Evolutionary conservation across 306 rosid species (phyloP).

Genomic region (Purshia tridentata): DNA sequence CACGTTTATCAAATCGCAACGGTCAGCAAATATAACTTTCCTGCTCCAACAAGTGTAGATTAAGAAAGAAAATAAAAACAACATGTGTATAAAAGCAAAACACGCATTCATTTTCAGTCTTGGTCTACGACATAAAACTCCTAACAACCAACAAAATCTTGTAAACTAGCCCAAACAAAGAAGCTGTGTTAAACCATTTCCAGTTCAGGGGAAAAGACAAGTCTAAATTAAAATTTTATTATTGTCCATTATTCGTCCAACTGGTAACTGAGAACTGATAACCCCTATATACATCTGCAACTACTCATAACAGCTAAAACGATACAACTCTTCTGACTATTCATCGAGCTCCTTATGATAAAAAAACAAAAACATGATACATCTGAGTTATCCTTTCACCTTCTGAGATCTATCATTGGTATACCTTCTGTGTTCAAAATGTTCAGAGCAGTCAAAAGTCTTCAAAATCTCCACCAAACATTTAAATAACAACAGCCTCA

Average conservation of each 20-base stretch:
- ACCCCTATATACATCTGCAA: constrained; percentile 16
- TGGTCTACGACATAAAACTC: neutral
- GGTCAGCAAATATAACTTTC: neutral
- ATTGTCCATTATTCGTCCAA: constrained; percentile 14
- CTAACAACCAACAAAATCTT: constrained; percentile 1
- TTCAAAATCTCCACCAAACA: constrained; percentile 13
- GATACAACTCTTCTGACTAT: constrained; percentile 14
- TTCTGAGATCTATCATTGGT: constrained; percentile 28
- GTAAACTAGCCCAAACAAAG: neutral
- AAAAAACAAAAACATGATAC: constrained; percentile 17
- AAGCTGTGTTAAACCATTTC: neutral
- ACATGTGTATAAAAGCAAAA: neutral
- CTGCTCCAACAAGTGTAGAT: neutral
- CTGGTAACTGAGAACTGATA: neutral
- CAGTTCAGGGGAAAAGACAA: constrained; percentile 10
- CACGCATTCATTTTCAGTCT: neutral
- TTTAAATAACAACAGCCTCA: constrained; percentile 2
- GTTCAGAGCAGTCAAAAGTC: constrained; percentile 21
- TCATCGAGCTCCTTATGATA: constrained; percentile 16
- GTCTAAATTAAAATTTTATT: neutral
- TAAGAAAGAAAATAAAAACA: neutral
- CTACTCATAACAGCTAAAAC: constrained; percentile 22
- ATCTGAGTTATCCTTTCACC: constrained; percentile 26
- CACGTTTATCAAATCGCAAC: neutral
- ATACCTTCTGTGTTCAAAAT: constrained; percentile 33